Evolutionary conservation across 441 rosid species (phyloP), one percentile per base, ranked within the genome.

Genomic region (Cnidoscolus chayamansa): DNA sequence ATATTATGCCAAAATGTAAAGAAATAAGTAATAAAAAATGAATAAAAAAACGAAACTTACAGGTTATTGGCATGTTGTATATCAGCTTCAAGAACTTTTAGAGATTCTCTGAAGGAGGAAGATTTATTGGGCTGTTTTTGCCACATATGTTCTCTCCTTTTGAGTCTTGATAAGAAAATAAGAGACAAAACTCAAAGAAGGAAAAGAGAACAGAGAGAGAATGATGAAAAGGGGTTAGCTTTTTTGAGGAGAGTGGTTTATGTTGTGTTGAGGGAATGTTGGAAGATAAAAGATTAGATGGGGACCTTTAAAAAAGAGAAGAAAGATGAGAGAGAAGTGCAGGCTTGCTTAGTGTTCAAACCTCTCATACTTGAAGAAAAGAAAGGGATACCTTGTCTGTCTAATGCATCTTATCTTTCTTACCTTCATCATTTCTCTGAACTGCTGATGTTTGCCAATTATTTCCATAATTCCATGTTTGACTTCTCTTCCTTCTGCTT

Each of bases 71-170:
- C 95, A 82, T 85, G 95, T 17, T 88, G 90, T 32, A 90, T 80
- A 74, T 90, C 95, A 68, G 87, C 92, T 83, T 90, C 92, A 74
- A 90, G 92, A 59, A 82, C 84, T 77, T 85, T 86, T 64, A 88
- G 83, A 73, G 95, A 90, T 80, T 90, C 95, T 75, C 84, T 85
- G 77, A 79, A 89, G 67, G 88, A 81, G 61, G 88, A 83, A 19
- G 90, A 81, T 69, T 76, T 81, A 63, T 54, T 73, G 54, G 79
- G 83, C 71, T 71, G 86, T 71, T 82, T 81, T 57, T 84, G 88
- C 88, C 84, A 80, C 93, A 89, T 87, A 59, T 67, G 81, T 76
- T 57, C 67, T 45, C 20, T 47, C 30, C 51, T 60, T 65, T 70
- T 60, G 74, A 51, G 43, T 75, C 67, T 67, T 71, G 31, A n/a